Conservation (phyloP, 805 yeast species). For the Wickerhamiella lipophila region DNA sequence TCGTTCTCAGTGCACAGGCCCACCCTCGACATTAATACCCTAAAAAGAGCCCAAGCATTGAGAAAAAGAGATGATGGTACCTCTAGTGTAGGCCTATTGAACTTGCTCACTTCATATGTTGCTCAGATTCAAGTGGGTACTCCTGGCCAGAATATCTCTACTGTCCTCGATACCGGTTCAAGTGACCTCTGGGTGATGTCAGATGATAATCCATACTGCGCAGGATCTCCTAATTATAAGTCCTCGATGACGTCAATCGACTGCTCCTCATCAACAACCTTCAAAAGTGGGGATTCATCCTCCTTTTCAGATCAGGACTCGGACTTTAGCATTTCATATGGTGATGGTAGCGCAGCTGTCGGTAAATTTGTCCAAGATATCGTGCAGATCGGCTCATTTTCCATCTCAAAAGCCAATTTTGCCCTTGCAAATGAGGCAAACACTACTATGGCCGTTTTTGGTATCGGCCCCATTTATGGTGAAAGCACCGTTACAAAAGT, state of each 20-base stretch:
- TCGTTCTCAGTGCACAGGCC: not conserved
- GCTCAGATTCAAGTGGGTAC: conserved; percentile 38
- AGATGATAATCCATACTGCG: conserved; percentile 35
- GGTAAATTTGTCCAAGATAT: conserved; percentile 54
- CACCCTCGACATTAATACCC: not conserved
- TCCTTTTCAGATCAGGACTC: conserved; percentile 6
- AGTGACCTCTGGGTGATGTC: conserved; percentile 57
- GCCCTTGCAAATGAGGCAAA: conserved; percentile 62
- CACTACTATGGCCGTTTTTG: conserved; percentile 44
- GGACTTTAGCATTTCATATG: conserved; percentile 25
- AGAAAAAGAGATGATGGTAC: not conserved
- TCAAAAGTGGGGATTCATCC: conserved; percentile 8
- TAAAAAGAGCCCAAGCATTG: not conserved
- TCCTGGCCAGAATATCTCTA: conserved; percentile 39
- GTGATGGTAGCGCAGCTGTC: conserved; percentile 39
- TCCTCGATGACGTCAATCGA: not conserved
- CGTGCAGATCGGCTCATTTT: conserved; percentile 37
- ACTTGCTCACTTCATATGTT: conserved; percentile 16
- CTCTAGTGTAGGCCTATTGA: not conserved
- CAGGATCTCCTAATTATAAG: not conserved
- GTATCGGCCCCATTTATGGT: conserved; percentile 27
- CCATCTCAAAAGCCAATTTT: conserved; percentile 43
- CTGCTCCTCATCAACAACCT: conserved; percentile 5
- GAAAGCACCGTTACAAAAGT: conserved; percentile 28
- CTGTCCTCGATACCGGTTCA: conserved; percentile 64